phyloP scores from a whole-genome alignment of 805 yeast genomes.

The Saccharomycopsis microspora region DNA sequence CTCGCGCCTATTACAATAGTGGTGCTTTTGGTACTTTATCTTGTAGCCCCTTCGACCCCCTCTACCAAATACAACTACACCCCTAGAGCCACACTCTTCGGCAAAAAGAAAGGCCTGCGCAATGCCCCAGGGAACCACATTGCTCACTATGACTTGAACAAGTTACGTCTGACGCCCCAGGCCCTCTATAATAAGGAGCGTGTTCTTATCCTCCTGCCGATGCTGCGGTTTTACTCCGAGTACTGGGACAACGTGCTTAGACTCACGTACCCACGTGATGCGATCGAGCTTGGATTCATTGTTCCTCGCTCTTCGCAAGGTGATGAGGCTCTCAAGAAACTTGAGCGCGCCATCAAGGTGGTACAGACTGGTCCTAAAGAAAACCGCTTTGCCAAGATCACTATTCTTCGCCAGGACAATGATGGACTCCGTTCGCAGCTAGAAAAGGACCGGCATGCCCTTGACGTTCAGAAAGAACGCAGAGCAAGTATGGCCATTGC shows the following conservation, averaged over 20 bases:
- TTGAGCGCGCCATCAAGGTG: constrained; percentile 67
- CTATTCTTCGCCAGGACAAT: constrained; percentile 84
- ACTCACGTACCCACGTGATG: constrained; percentile 72
- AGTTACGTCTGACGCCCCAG: constrained; percentile 56
- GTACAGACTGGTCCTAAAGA: constrained; percentile 55
- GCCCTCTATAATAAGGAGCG: constrained; percentile 72
- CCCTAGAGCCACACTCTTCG: constrained; percentile 35
- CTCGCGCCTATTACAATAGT: constrained; percentile 36
- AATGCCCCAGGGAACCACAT: constrained; percentile 63
- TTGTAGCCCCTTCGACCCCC: constrained; percentile 25
- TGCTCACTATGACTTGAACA: constrained; percentile 76
- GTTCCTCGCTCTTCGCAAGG: constrained; percentile 79
- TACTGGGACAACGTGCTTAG: constrained; percentile 80
- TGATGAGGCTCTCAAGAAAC: constrained; percentile 56
- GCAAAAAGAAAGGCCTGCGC: constrained; percentile 21
- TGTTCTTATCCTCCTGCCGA: constrained; percentile 79
- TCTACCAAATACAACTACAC: constrained; percentile 37
- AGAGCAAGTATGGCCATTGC: constrained; percentile 89
- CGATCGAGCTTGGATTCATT: constrained; percentile 84
- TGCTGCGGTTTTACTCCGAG: constrained; percentile 72
- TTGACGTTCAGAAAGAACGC: constrained; percentile 77
- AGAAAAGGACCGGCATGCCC: constrained; percentile 88
- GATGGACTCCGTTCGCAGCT: constrained; percentile 60
- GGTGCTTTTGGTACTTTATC: constrained; percentile 29
- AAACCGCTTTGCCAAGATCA: constrained; percentile 67